Conservation (phyloP, 2,329 filamentous ascomycete species). For the Triangularia verruculosa region DNA sequence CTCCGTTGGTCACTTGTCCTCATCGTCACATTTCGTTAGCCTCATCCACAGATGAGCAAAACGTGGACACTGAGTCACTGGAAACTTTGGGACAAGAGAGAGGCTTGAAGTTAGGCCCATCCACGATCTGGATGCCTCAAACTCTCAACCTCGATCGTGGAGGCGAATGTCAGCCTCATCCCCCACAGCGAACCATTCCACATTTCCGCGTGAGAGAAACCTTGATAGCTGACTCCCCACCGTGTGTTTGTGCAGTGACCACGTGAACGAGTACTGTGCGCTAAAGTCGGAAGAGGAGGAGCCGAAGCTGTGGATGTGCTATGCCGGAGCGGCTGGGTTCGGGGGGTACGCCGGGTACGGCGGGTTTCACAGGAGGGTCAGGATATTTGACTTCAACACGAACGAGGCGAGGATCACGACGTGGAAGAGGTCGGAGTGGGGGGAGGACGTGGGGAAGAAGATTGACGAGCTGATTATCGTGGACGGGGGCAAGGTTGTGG, state of each 20-base stretch:
- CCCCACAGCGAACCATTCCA: no score
- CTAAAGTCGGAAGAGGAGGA: constrained; percentile 56
- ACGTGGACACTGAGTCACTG: no score
- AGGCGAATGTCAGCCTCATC: no score
- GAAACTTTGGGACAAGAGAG: no score
- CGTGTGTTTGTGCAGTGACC: constrained; percentile 58
- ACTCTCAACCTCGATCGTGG: no score
- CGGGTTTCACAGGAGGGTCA: constrained; percentile 76
- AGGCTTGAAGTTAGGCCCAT: no score
- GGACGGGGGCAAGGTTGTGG: constrained; percentile 52
- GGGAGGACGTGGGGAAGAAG: constrained; percentile 60
- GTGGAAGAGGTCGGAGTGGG: constrained; percentile 81
- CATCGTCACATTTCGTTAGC: no score
- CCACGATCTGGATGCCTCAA: no score
- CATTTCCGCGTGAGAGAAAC: no score
- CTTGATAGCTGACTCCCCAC: no score
- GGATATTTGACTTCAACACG: constrained; percentile 91
- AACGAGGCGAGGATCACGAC: constrained; percentile 85
- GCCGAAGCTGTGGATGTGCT: constrained; percentile 93
- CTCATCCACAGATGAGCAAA: background rate
- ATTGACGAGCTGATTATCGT: constrained; percentile 66
- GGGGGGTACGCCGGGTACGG: constrained; percentile 93
- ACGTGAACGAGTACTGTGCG: constrained; percentile 95
- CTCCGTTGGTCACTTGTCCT: no score
- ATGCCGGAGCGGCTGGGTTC: constrained; percentile 86